Base-by-base conservation (phyloP, 371 early-diverging fungal genomes). In the Globomyces sp. region DNA sequence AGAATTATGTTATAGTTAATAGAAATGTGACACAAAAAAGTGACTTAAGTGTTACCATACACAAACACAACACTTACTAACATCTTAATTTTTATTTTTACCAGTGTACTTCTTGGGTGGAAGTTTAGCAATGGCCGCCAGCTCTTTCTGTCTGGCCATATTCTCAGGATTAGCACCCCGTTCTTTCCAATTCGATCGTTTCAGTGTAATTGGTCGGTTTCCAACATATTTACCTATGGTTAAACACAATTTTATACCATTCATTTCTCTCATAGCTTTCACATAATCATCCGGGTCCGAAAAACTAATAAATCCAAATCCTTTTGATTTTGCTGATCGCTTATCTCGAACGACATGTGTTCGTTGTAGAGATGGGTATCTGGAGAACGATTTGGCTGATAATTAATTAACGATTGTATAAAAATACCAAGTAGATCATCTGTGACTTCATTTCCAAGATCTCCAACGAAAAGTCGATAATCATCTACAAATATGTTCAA, bases 141-240 rank as follows among this genome's bases (percentile, higher is more conserved):
- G 61, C 40, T 61, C 61, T 37, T 61, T 61, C 34, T 61, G 61
- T 51, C 58, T 37, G 24, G 37, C 36, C 11, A 64, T 44, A 46
- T 49, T 72, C 72, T 80, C 80, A n/a, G 79, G 74, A 49, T 93
- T 92, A 2, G 87, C 81, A 72, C 87, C 92, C 48, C 96, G 87
- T n/a, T 95, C 95, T 65, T 91, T 88, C 96, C 96, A 96, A 13
- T 81, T 91, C 70, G 94, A 93, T 71, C 96, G 95, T 52, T 94
- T 84, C 41, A 97, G 83, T 74, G 93, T 95, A 66, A 95, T 90
- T 6, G 98, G 98, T 63, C 96, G 77, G 68, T 90, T 92, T 36
- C 98, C 98, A 5, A 97, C 89, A 75, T 95, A 97, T 81, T 97
- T 96, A 44, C 94, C 94, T 94, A 80, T 24, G 52, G 37, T 10